Base-by-base conservation (phyloP, 2,329 filamentous ascomycete genomes). In the Verticillium longisporum region DNA sequence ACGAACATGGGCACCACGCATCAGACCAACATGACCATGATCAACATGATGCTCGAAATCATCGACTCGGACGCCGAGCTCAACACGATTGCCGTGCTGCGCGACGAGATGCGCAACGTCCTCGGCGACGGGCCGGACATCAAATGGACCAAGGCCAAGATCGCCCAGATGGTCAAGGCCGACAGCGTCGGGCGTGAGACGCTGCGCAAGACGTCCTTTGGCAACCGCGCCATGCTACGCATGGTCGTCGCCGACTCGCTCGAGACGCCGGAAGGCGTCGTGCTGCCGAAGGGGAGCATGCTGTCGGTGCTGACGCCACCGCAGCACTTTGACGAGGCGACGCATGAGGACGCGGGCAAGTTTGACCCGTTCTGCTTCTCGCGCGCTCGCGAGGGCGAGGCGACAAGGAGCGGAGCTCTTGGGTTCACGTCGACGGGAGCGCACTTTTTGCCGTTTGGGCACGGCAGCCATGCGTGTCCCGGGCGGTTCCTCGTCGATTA, bases 111-210 rank as follows among this genome's bases (percentile, higher is more conserved):
- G 2, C 62, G 65, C 1, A 64, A 64, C 6, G 63, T 77, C 5
- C 65, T 77, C 1, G 61, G 62, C 0, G 66, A 68, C 6, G 64
- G 67, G 15, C 62, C 64, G n/a, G 59, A 66, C 9, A 60, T 57
- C 3, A 18, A 57, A 13, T 81, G 78, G 78, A 76, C 73, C 5
- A 79, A 78, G 58, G 62, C 67, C 7, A 68, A 69, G 2, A 68
- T 79, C 1, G 66, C 70, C 37, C 67, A 71, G 13, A 74, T 81
- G 72, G 67, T 69, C 1, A 69, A 67, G 3, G 67, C 74, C 9
- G 78, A 81, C 65, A 80, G 77, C 58, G 72, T 73, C 0, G 67
- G 73, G 2, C 73, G 78, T 13, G 78, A 81, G 66, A 78, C 78
- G 2, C 67, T 80, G 26, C 72, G 78, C 1, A 56, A 74, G 3